phyloP scores from a whole-genome alignment of 208 protist genomes.

The Crithidia bombi region DNA sequence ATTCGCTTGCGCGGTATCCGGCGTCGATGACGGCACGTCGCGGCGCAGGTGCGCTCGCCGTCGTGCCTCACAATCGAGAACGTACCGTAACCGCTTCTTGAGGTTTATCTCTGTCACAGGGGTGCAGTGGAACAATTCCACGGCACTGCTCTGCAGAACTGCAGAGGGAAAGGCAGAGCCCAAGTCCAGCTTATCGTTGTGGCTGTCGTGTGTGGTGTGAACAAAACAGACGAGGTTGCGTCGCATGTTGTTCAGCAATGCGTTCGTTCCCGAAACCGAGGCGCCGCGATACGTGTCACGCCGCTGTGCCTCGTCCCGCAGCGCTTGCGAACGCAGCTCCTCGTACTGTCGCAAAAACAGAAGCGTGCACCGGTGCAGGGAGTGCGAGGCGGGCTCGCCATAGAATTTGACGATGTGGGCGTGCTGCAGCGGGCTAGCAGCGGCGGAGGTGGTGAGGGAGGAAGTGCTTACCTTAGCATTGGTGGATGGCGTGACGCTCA shows the following conservation, averaged over 20 bases:
- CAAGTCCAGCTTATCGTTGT: constrained; percentile 80
- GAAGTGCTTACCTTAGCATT: background rate
- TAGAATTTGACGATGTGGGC: constrained; percentile 72
- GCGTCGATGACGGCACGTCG: background rate
- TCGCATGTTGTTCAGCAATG: constrained; percentile 30
- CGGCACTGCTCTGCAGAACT: constrained; percentile 48
- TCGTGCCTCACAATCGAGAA: constrained; percentile 37
- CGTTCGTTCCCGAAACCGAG: background rate
- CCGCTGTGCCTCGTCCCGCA: constrained; percentile 12
- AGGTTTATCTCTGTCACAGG: constrained; percentile 74
- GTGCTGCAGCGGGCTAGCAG: constrained; percentile 9
- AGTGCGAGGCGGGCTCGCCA: constrained; percentile 54
- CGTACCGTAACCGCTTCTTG: constrained; percentile 44
- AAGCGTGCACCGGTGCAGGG: constrained; percentile 47
- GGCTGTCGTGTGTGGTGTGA: constrained; percentile 85
- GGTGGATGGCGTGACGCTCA: background rate
- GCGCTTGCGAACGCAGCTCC: constrained; percentile 8
- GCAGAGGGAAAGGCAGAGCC: constrained; percentile 40
- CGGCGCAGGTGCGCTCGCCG: background rate
- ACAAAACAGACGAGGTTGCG: constrained; percentile 75
- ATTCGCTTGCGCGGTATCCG: background rate
- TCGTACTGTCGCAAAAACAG: constrained; percentile 72
- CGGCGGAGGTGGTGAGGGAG: too few relatives aligned
- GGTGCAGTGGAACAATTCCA: constrained; percentile 80
- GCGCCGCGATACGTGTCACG: background rate